Evolutionary conservation across 139 green algal genomes (phyloP), one percentile per base, ranked within the genome.

Genomic region (Ettlia oleoabundans): DNA sequence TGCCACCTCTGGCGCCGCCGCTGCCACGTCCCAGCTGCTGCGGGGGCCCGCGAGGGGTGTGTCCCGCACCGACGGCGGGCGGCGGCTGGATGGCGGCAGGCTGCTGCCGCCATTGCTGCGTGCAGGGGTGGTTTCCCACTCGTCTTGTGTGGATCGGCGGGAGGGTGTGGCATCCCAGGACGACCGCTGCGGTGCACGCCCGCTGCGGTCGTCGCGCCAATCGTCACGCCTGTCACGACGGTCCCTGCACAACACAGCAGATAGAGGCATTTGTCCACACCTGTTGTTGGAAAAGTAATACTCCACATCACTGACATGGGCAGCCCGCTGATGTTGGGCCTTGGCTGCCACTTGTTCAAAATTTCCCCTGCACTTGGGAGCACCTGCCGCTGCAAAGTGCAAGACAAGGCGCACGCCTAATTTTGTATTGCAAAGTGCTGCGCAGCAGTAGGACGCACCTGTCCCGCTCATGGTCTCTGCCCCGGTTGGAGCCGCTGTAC

Each of bases 41-140:
- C 81, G 10, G 10, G 53, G 32, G 30, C 40, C 69, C 21, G 76
- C 65, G 13, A 75, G 80, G 2, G 79, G 78, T 13, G 88, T 86
- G 73, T 91, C 81, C 15, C 64, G 33, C 42, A 47, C 69, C 32
- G 64, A 63, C 21, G 7, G 40, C 58, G 78, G 80, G 55, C 79
- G 80, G 22, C 77, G 75, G 53, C 66, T 86, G 76, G 37, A 64
- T 47, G 28, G 26, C 37, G 68, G 37, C 51, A 41, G 6, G 62
- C 41, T 33, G 78, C 43, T n/a, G 62, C 75, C 28, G 73, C 55
- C 18, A 76, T 66, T 35, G 35, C 51, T 63, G 42, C 65, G 69
- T 3, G 80, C 67, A 3, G 92, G 92, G 8, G 92, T 93, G 63
- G 83, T 85, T 30, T 93, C 86, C 92, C 92, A 95, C 53, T 94